These are phyloP conservation scores for Mycena chlorophos DNA, from an alignment of 768 basidiomycete genomes.

Conservation along the genomic window DNA sequence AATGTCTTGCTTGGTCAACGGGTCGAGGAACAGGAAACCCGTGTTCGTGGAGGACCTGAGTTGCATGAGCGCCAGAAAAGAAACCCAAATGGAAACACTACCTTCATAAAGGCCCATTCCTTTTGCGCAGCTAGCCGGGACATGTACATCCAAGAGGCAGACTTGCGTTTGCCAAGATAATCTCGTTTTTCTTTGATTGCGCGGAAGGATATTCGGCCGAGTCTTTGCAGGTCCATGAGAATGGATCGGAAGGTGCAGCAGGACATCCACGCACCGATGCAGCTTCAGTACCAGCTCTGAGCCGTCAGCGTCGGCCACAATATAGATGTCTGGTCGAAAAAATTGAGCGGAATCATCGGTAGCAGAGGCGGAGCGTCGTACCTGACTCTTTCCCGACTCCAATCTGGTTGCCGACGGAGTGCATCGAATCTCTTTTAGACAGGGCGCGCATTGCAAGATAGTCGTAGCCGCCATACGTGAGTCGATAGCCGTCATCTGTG, in stretches of 20 bases:
- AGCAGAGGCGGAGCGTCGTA: conserved; percentile 32
- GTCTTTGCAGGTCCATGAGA: conserved; percentile 43
- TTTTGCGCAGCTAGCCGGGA: conserved; percentile 94
- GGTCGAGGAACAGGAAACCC: conserved; percentile 92
- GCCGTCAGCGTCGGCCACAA: conserved; percentile 84
- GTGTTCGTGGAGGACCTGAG: conserved; percentile 85
- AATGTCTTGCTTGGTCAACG: conserved; percentile 93
- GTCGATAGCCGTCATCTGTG: conserved; percentile 91
- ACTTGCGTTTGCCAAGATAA: conserved; percentile 92
- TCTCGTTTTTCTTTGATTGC: conserved; percentile 96
- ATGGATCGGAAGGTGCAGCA: conserved; percentile 1
- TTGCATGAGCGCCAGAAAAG: neutral
- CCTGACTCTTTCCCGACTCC: conserved; percentile 99
- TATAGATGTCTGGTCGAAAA: conserved; percentile 68
- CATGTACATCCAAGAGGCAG: conserved; percentile 99
- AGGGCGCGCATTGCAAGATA: conserved; percentile 92
- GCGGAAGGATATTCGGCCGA: conserved; percentile 96
- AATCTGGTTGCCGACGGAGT: conserved; percentile 95
- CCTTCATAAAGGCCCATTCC: conserved; percentile 99
- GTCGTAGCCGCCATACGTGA: conserved; percentile 99
- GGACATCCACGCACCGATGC: conserved; percentile 63
- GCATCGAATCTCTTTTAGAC: conserved; percentile 84
- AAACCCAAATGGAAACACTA: conserved; percentile 28
- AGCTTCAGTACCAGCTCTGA: conserved; percentile 89
- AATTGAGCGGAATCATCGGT: neutral